A percentile compares a stretch with the other conserved stretches of the same genome.
phyloP scores from a whole-genome alignment of 164 flowering plant species.

The Berberis vulgaris region DNA sequence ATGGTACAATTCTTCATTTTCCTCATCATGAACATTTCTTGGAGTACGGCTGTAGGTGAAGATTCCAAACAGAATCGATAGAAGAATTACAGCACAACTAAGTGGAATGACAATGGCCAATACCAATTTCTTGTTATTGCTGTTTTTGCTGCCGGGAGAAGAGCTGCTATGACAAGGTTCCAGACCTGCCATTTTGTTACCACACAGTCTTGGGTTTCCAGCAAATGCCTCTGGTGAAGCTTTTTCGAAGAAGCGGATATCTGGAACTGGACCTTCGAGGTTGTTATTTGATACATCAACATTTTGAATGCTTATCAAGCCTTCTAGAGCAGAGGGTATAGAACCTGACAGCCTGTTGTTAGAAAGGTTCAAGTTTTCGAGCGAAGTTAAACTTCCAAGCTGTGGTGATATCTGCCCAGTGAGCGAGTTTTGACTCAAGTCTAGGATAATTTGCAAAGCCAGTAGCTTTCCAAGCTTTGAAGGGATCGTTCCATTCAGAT shows the following conservation, averaged over 20 bases:
- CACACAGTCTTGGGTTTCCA: too few relatives aligned
- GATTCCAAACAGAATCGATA: too few relatives aligned
- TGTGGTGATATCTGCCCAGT: slow-evolving; percentile 15
- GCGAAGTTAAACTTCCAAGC: slow-evolving; percentile 11
- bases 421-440: slow-evolving; percentile 21
- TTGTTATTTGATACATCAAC: neutral
- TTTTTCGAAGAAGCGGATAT: too few relatives aligned
- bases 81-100: too few relatives aligned
- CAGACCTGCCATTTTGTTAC: too few relatives aligned
- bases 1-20: slow-evolving; percentile 5
- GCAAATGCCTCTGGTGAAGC: too few relatives aligned
- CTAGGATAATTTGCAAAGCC: slow-evolving; percentile 10
- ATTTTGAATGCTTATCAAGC: neutral
- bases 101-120: too few relatives aligned
- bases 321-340: slow-evolving; percentile 1
- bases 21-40: too few relatives aligned
- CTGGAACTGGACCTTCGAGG: neutral
- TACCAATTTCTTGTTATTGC: too few relatives aligned
- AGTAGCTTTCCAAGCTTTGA: slow-evolving; percentile 17
- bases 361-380: slow-evolving; percentile 20
- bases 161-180: too few relatives aligned
- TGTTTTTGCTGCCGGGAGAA: too few relatives aligned
- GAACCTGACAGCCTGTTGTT: slow-evolving; percentile 18
- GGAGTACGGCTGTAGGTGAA: too few relatives aligned
- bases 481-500: slow-evolving; percentile 20